Evolutionary conservation across 768 basidiomycete genomes (phyloP), one percentile per base, ranked within the genome.

Genomic region (Sporobolomyces pararoseus): DNA sequence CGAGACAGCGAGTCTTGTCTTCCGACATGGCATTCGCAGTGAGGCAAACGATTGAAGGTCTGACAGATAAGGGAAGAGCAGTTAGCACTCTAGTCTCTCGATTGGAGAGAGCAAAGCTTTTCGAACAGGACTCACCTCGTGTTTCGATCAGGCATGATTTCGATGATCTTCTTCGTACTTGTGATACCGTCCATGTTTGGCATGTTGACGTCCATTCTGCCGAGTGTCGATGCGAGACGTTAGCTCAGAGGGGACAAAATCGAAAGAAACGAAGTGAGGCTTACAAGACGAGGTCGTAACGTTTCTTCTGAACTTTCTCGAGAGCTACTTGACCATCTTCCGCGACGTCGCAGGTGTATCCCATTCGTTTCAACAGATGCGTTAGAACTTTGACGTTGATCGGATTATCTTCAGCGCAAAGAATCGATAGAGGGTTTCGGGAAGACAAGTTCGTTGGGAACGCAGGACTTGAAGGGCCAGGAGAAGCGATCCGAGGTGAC

Each of bases 191-290:
- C 68, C 65, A 60, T 70, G 29, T 47, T 54, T 0, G 72, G 72
- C 72, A 73, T 73, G 50, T 73, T 73, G 50, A 73, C 60, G 55
- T 73, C 72, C 72, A 73, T 73, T 7, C 70, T 67, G 46, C 46
- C n/a, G n/a, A n/a, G n/a, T n/a, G n/a, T n/a, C n/a, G n/a, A n/a
- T n/a, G n/a, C n/a, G n/a, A n/a, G n/a, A n/a, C n/a, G n/a, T n/a
- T n/a, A n/a, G n/a, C n/a, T 21, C 9, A 42, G 39, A 9, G 39
- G 17, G 39, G 10, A 9, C 39, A 9, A 9, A 17, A 42, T 14
- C 29, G 35, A 31, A 9, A 7, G 17, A 1, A 19, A 31, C 16
- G 51, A 46, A 1, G 16, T 5, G 2, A 27, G 4, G 19, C 70
- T 21, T 34, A 55, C 57, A 73, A 25, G 46, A 70, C 53, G 17